A percentile compares a stretch with the other conserved stretches of the same genome.
phyloP scores from a whole-genome alignment of 2,329 filamentous ascomycete species.

The Botrytis squamosa region DNA sequence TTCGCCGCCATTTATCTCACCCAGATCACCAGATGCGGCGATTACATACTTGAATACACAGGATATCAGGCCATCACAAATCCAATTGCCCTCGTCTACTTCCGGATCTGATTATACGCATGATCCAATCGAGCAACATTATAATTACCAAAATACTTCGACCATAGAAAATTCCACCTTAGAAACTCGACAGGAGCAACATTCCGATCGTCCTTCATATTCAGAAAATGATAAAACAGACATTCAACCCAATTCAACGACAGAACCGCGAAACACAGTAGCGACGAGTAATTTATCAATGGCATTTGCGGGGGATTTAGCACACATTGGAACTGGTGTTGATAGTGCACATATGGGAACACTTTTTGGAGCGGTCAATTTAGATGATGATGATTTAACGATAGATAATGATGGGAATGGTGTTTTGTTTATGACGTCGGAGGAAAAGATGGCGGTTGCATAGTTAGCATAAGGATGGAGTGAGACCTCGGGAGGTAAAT shows the following conservation, averaged over 20 bases:
- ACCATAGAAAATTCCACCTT: constrained; percentile 16
- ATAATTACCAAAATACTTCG: constrained; percentile 13
- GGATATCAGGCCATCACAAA: constrained; percentile 8
- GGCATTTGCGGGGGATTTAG: constrained; percentile 27
- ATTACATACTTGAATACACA: not conserved
- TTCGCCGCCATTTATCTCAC: constrained; percentile 21
- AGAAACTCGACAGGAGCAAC: constrained; percentile 17
- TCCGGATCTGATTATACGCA: constrained; percentile 25
- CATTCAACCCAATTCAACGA: constrained; percentile 4
- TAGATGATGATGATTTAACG: constrained; percentile 36
- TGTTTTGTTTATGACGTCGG: constrained; percentile 17
- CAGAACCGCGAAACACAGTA: constrained; percentile 32
- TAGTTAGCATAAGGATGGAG: not conserved
- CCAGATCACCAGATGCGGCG: not conserved
- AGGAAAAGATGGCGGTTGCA: constrained; percentile 17
- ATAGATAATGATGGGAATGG: constrained; percentile 25
- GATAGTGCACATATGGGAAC: constrained; percentile 27
- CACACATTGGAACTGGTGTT: constrained; percentile 34
- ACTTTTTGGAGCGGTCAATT: constrained; percentile 24
- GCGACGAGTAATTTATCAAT: constrained; percentile 25
- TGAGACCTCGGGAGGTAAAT: not conserved
- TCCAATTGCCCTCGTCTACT: constrained; percentile 24
- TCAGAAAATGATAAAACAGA: constrained; percentile 10
- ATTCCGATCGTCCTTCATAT: not conserved
- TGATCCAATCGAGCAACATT: constrained; percentile 15